Conservation (phyloP, 2,329 filamentous ascomycete species). For the Apiospora pterosperma region DNA sequence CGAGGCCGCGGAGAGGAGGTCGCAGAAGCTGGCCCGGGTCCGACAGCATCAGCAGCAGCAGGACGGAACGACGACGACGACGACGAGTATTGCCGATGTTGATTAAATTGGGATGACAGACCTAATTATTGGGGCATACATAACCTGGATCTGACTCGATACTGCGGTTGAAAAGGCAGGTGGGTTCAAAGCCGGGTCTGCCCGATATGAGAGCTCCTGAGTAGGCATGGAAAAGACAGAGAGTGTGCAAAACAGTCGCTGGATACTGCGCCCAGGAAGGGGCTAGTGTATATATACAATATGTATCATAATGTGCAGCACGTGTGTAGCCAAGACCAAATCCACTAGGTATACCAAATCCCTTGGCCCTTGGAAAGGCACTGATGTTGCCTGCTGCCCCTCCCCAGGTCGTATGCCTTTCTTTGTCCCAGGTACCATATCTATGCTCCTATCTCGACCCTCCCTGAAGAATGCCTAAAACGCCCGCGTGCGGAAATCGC, state of each 20-base stretch:
- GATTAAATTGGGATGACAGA: not conserved
- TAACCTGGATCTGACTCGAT: not conserved
- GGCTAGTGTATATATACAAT: slow-evolving; percentile 5
- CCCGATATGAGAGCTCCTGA: not conserved
- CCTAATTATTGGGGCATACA: not conserved
- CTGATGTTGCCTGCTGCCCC: not conserved
- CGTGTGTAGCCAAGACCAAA: not conserved
- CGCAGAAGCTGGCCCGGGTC: not conserved
- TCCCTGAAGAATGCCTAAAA: not conserved
- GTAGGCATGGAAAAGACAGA: not conserved
- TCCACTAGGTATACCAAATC: not conserved
- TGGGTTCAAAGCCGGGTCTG: not conserved
- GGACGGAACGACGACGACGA: too few species aligned
- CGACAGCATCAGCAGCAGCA: not conserved
- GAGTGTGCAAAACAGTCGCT: not conserved
- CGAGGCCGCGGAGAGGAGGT: slow-evolving; percentile 5
- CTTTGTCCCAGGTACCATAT: not conserved
- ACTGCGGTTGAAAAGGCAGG: not conserved
- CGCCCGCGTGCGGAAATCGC: not conserved
- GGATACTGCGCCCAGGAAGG: not conserved
- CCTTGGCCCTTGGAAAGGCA: not conserved
- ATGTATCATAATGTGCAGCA: slow-evolving; percentile 6
- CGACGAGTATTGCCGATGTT: slow-evolving; percentile 4
- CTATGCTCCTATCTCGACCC: not conserved
- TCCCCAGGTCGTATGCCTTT: not conserved